Percentiles rank a stretch among this genome's conserved stretches.
Conservation (phyloP, 2,329 filamentous ascomycete genomes). For the Intubia oerlemansii region DNA sequence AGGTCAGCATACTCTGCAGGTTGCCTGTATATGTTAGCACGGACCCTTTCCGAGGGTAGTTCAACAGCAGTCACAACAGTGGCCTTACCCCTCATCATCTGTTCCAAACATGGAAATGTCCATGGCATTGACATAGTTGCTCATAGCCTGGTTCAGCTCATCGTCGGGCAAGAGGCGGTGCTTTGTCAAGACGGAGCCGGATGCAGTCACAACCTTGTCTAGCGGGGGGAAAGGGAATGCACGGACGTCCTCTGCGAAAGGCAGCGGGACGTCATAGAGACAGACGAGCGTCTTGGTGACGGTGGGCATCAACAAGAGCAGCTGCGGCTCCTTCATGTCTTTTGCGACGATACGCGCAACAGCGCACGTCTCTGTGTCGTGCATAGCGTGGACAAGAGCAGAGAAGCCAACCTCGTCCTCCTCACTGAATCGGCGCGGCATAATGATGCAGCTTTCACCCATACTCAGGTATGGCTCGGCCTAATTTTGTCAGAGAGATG, state of each 20-base stretch:
- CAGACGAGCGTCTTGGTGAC: constrained; percentile 67
- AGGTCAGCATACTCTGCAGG: constrained; percentile 49
- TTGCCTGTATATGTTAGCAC: no score
- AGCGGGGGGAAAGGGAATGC: constrained; percentile 82
- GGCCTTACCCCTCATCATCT: constrained; percentile 65
- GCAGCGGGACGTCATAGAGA: constrained; percentile 72
- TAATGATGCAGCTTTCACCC: constrained; percentile 57
- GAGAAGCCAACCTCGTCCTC: constrained; percentile 70
- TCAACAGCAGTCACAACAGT: no score
- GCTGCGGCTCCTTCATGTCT: constrained; percentile 53
- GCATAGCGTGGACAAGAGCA: constrained; percentile 71
- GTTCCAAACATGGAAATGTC: constrained; percentile 51
- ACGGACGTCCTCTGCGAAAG: constrained; percentile 82
- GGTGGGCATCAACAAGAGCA: constrained; percentile 61
- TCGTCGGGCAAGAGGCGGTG: constrained; percentile 67
- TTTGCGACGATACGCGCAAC: constrained; percentile 72
- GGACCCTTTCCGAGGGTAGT: no score
- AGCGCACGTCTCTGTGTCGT: constrained; percentile 68
- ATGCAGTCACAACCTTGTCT: constrained; percentile 72
- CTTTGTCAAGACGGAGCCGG: constrained; percentile 55
- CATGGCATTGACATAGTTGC: constrained; percentile 82
- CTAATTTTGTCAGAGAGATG: constrained; percentile 16
- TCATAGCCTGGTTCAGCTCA: constrained; percentile 62
- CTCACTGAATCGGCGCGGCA: constrained; percentile 59
- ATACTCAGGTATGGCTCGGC: constrained; percentile 74